Evolutionary conservation across 2,329 filamentous ascomycete genomes (phyloP), one percentile per base, ranked within the genome.

Genomic region (Chrysoporthe puriensis): DNA sequence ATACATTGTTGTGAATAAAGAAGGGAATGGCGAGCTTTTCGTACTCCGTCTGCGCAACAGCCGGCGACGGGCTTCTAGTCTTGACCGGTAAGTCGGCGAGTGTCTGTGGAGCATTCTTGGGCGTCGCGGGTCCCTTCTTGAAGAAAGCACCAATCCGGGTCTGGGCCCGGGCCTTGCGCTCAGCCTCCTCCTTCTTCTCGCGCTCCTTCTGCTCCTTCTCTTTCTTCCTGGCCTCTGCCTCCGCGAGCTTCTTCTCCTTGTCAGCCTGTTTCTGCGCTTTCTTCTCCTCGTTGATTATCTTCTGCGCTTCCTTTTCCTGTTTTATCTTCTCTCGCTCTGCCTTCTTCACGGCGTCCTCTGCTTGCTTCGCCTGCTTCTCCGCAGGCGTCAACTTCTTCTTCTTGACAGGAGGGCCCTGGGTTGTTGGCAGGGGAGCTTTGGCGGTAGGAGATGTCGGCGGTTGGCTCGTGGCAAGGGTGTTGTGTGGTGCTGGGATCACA

Each of bases 21-120:
- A 97, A 98, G 0, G 92, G 89, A 43, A 93, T 86, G 74, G 98
- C 98, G 46, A 85, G 82, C 72, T 88, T 89, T 21, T 91, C 81
- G 72, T 93, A 94, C 57, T 87, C 84, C 0, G 86, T 70, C 42
- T 62, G 66, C 21, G 32, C 66, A 60, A 50, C 68, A 75, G 11
- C 58, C n/a, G 68, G 68, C 16, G 68, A 70, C 34, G 68, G 68
- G 46, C 68, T 70, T 60, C 68, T 70, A 66, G 66, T 54, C 13
- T 62, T 58, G n/a, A 44, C 62, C 48, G 70, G 68, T 14, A 71
- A 69, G 16, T 74, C 70, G 34, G 68, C 57, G 21, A 71, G 69
- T 57, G 69, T 71, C 5, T 71, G 72, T 48, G 76, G 73, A 3
- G 77, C 75, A 50, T 77, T 73, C 72, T 84, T 85, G 66, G 82